Evolutionary conservation across 2,329 filamentous ascomycete genomes (phyloP).

Genomic region (Ustilaginoidea virens): DNA sequence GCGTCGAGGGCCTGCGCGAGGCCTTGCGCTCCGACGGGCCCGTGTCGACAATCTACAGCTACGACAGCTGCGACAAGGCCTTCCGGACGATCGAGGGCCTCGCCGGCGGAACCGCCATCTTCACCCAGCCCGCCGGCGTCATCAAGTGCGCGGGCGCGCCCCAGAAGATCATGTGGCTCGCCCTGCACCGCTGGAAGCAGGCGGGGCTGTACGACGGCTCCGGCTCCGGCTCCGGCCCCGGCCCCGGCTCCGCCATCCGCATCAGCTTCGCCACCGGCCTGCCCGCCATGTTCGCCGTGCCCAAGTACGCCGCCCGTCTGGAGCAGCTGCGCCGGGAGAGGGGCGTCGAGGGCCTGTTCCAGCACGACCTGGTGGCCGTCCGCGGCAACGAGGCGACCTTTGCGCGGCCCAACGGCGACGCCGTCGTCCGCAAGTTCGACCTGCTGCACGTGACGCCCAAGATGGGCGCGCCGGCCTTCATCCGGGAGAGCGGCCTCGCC

Average conservation of each 20-base stretch:
- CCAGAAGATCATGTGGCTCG: conserved; percentile 48
- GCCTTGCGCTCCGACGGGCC: conserved; percentile 32
- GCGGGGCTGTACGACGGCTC: conserved; percentile 32
- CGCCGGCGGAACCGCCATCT: conserved; percentile 35
- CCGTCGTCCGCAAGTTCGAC: conserved; percentile 33
- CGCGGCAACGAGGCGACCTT: conserved; percentile 38
- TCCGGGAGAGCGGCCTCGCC: conserved; percentile 36
- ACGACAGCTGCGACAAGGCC: conserved; percentile 38
- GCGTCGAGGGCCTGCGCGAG: conserved; percentile 39
- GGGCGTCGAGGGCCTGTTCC: conserved; percentile 41
- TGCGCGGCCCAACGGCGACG: conserved; percentile 22
- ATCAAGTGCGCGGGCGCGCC: conserved; percentile 48
- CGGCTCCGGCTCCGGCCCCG: conserved; percentile 35
- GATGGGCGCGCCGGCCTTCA: conserved; percentile 39
- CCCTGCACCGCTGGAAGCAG: conserved; percentile 41
- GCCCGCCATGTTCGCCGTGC: conserved; percentile 42
- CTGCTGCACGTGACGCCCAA: conserved; percentile 42
- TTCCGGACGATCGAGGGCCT: conserved; percentile 31
- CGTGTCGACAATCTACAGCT: conserved; percentile 43
- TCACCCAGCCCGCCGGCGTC: conserved; percentile 41
- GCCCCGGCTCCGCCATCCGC: conserved; percentile 34
- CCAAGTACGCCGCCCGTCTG: conserved; percentile 40
- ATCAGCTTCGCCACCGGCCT: conserved; percentile 40
- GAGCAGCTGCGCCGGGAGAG: conserved; percentile 37
- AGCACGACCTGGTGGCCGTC: conserved; percentile 38